Base-by-base conservation (phyloP, 176 grass and related monocot species). In the Aegilops tauschii region DNA sequence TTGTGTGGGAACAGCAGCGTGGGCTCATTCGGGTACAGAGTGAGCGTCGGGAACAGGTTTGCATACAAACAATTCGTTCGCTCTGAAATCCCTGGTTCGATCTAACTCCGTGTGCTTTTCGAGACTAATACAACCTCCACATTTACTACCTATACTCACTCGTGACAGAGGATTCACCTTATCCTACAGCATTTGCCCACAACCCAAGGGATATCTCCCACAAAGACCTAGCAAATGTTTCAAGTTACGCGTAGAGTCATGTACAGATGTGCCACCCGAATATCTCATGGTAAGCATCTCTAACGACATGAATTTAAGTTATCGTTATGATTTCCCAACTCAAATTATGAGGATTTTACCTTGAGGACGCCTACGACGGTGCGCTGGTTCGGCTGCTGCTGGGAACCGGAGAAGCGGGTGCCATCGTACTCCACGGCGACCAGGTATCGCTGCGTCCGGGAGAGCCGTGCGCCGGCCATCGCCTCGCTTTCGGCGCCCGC, bases 331-430 rank as follows among this genome's bases (percentile, higher is more conserved):
- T 50, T 21, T 68, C 28, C 66, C 44, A 12, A 61, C 65, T 79
- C 65, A 73, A 25, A 25, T 49, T 64, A 65, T 25, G 71, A 81
- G 34, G 16, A 77, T 27, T 72, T 86, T 76, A 98, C 94, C 97
- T 96, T 90, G 36, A 98, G 94, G 83, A 88, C 92, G 20, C 97
- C 97, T 32, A 93, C 88, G 40, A 94, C 97, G 12, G 97, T 98
- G n/a, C 97, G 90, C 42, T 84, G 92, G 78, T 93, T 82, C 52
- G 90, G 92, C 78, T 96, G 94, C 89, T 88, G 88, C 88, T 96
- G 97, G 35, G 94, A 98, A 28, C 97, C 92, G 13, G 82, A 94
- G 91, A 98, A 98, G 54, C 88, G 90, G 75, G 94, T 94, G 50
- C 94, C 97, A 8, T 90, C 61, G 87, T 96, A 98, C 90, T 98